Base-by-base conservation (phyloP, 2,329 filamentous ascomycete species). In the Fonsecaea multimorphosa region DNA sequence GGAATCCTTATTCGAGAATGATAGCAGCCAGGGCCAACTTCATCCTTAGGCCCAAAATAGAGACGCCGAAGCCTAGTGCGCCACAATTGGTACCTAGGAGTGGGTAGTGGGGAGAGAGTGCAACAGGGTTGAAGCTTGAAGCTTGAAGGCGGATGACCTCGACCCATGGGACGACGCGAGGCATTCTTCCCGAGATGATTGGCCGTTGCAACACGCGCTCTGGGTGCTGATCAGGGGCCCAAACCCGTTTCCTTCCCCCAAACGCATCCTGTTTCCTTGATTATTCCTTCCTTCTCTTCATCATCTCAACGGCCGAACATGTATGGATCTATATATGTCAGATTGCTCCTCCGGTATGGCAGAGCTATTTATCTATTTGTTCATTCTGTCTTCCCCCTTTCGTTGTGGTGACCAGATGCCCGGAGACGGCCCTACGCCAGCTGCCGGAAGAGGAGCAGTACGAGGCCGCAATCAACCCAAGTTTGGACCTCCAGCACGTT, bases 251-350 rank as follows among this genome's bases (percentile, higher is more conserved):
- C 32, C 27, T 49, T 27, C n/a, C 38, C 44, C 29, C n/a, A n/a
- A n/a, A n/a, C n/a, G n/a, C n/a, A 59, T 38, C 46, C n/a, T 38
- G 27, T 1, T 60, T 52, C 31, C 58, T 22, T 60, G 58, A 52
- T 52, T 60, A 16, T 29, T 27, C 40, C 14, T n/a, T 49, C 19
- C 22, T 49, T 24, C 8, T 24, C 44, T 49, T 24, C 2, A 2
- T 24, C 22, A 24, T 49, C 22, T 19, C 38, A 5, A 14, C 3
- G 11, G 11, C 14, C 38, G 9, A 12, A 24, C 24, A 9, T 24
- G 8, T 11, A 14, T 19, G 11, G 3, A 14, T 11, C n/a, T 19
- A 49, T 22, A 49, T 12, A 49, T 19, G 22, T 49, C 44, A 49
- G 44, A 24, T 24, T 12, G 19, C 5, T 24, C 3, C 8, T 49